Evolutionary conservation across 495 filamentous ascomycete genomes (phyloP), one percentile per base, ranked within the genome.

Genomic region (Penicillium lividum): DNA sequence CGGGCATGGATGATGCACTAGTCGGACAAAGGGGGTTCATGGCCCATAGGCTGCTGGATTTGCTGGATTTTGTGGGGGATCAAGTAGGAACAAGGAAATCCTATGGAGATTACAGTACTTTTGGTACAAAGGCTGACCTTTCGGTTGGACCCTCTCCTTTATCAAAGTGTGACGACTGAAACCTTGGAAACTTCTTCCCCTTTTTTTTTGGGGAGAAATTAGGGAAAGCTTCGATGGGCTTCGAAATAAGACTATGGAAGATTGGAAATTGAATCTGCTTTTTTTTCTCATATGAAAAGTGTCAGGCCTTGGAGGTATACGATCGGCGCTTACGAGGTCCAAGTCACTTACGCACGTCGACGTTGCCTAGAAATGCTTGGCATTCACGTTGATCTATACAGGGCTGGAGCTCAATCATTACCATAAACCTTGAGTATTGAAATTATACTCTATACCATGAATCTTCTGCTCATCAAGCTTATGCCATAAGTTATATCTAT

Each of bases 331-430:
- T 29, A 15, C 7, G 18, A 27, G 46, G 45, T 47, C 45, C 45
- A 47, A 38, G 51, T 34, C 0, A 38, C 40, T 33, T 61, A 67
- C 67, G 64, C 54, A 69, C 54, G 34, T 34, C 51, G 30, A 13
- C 52, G 57, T 46, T 69, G 64, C 66, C 66, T 69, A 53, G 59
- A 53, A 45, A 56, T 25, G 62, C 65, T 68, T 65, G 65, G 65
- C 65, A 60, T 48, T 50, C 55, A 47, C 44, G 42, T 44, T 42
- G 22, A 31, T 57, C 45, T 22, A 25, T 45, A 22, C 30, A 33
- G 5, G 30, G 8, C 33, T 36, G 33, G 33, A 36, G 33, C 8
- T 36, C 33, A 36, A 36, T 3, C 33, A 22, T 22, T 22, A 22
- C 33, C 7, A 36, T 36, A 9, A 36, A 36, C 8, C 33, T 36